Percentiles rank a stretch among this genome's conserved stretches.
phyloP scores from a whole-genome alignment of 1,284 basidiomycete species.

The Tylopilus sp. region DNA sequence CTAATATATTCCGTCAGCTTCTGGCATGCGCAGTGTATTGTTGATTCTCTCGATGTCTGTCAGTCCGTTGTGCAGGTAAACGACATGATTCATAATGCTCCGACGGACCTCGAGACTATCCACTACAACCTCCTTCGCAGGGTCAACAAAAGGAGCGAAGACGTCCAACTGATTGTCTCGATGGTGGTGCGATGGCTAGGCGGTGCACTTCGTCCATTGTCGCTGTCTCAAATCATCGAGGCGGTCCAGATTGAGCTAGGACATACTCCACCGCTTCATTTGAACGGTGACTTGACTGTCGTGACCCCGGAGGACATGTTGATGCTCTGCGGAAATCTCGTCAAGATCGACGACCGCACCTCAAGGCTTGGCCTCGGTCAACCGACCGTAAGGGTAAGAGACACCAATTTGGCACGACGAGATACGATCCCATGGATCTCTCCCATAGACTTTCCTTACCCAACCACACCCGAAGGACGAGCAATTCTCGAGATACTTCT shows the following conservation, averaged over 20 bases:
- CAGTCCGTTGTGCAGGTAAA: constrained; percentile 27
- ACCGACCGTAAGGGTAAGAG: constrained; percentile 24
- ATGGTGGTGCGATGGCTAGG: constrained; percentile 26
- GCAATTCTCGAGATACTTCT: constrained; percentile 19
- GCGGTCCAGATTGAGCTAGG: constrained; percentile 32
- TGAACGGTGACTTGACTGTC: constrained; percentile 29
- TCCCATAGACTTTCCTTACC: constrained; percentile 25
- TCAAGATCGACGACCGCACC: constrained; percentile 28
- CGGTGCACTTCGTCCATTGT: constrained; percentile 29
- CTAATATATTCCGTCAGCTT: constrained; percentile 17
- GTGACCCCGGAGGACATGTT: constrained; percentile 28
- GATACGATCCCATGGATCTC: constrained; percentile 4
- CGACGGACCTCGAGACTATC: constrained; percentile 22
- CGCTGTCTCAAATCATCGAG: constrained; percentile 29
- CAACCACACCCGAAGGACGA: constrained; percentile 15
- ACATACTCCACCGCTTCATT: constrained; percentile 14
- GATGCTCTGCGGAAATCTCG: constrained; percentile 27
- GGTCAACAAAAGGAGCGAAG: constrained; percentile 24
- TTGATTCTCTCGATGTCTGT: constrained; percentile 27
- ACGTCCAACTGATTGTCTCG: constrained; percentile 27
- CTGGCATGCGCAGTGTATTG: constrained; percentile 28
- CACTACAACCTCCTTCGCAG: constrained; percentile 24
- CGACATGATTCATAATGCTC: constrained; percentile 16
- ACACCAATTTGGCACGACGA: background rate
- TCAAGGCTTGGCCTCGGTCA: constrained; percentile 25